Percentiles rank a stretch among this genome's conserved stretches.
Conservation (phyloP, 108 stramenopile species). For the Fistulifera pelliculosa region DNA sequence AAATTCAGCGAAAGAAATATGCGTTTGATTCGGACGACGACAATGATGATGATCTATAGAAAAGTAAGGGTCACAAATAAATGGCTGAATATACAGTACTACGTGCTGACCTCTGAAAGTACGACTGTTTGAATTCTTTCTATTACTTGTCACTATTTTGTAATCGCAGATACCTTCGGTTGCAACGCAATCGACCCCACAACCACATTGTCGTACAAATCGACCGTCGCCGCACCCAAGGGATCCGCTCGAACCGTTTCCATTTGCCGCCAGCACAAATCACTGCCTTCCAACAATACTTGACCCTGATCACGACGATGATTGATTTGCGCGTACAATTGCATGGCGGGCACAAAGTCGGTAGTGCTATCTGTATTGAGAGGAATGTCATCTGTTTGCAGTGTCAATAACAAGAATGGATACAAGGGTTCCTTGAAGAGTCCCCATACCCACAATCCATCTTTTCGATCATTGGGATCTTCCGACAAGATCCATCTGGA, state of each 20-base stretch:
- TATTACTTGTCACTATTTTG: too few relatives aligned
- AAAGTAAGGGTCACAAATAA: too few relatives aligned
- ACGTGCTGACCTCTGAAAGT: too few relatives aligned
- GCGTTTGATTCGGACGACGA: constrained; percentile 86
- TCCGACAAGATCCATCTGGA: constrained; percentile 75
- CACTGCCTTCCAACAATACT: constrained; percentile 21
- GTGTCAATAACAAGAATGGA: constrained; percentile 71
- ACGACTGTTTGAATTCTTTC: too few relatives aligned
- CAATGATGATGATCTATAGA: constrained; percentile 43
- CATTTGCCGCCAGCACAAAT: constrained; percentile 34
- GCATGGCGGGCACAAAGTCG: constrained; percentile 56
- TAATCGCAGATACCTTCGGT: too few relatives aligned
- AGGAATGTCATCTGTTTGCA: constrained; percentile 61
- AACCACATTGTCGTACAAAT: constrained; percentile 55
- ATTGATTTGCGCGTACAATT: constrained; percentile 64
- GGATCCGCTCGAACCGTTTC: constrained; percentile 56
- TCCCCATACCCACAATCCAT: constrained; percentile 89
- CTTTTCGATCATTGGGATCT: constrained; percentile 79
- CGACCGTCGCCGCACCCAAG: constrained; percentile 64
- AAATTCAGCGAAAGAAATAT: constrained; percentile 80
- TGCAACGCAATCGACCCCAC: constrained; percentile 39
- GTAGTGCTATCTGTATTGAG: constrained; percentile 19
- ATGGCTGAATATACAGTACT: too few relatives aligned
- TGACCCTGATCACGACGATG: constrained; percentile 48
- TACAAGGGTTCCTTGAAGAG: constrained; percentile 86